Evolutionary conservation across 129 eudicot genomes (phyloP).

Genomic region (Centaurea solstitialis): DNA sequence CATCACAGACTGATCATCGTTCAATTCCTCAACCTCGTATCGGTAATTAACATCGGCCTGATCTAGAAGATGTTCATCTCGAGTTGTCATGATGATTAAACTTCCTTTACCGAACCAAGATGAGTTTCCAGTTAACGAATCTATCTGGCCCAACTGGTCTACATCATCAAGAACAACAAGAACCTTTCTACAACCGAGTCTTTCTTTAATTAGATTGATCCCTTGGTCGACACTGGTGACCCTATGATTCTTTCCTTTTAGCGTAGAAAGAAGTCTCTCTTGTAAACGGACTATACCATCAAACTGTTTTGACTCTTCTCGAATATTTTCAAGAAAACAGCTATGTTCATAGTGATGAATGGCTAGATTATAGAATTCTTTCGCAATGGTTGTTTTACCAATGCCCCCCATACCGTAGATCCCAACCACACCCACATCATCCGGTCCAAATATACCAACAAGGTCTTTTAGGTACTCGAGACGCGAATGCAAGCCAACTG

Average conservation of each 20-base stretch:
- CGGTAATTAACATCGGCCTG: background rate
- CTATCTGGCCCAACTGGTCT: constrained; percentile 15
- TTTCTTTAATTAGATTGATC: constrained; percentile 14
- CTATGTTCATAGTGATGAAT: constrained; percentile 15
- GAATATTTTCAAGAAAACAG: constrained; percentile 26
- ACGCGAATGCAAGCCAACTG: constrained; percentile 16
- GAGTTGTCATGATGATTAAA: constrained; percentile 22
- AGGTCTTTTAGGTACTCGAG: constrained; percentile 10
- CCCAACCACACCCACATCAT: constrained; percentile 15
- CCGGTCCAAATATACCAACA: constrained; percentile 7
- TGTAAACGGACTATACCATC: constrained; percentile 20
- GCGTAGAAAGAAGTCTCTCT: constrained; percentile 14
- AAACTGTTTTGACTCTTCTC: constrained; percentile 13
- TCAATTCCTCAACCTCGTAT: constrained; percentile 19
- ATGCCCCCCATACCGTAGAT: constrained; percentile 31
- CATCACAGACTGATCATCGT: background rate
- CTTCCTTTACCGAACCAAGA: constrained; percentile 19
- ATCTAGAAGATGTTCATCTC: constrained; percentile 19
- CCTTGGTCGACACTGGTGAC: constrained; percentile 11
- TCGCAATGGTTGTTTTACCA: constrained; percentile 29
- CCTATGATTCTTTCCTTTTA: constrained; percentile 26
- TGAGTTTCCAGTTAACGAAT: constrained; percentile 4
- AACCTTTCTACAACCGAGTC: constrained; percentile 11
- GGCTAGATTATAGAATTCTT: constrained; percentile 18
- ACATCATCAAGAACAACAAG: constrained; percentile 28